phyloP scores from a whole-genome alignment of 2,329 filamentous ascomycete genomes.

The Fusarium coicis region DNA sequence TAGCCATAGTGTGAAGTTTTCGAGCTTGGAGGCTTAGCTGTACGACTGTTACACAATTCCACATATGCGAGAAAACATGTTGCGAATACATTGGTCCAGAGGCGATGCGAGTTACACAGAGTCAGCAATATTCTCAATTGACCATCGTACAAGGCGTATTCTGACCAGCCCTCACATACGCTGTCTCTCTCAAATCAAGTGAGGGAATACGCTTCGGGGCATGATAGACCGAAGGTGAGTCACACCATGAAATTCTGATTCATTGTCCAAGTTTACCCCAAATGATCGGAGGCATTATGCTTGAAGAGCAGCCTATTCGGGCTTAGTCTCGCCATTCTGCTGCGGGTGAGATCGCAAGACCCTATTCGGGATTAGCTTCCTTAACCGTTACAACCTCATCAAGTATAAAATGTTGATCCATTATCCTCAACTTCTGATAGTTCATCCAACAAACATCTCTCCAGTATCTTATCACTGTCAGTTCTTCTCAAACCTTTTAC shows the following conservation, averaged over 20 bases:
- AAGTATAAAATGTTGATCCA: neutral
- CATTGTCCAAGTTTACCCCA: neutral
- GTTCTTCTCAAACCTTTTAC: accelerated
- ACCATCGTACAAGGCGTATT: accelerated
- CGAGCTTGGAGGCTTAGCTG: neutral
- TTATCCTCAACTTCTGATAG: accelerated
- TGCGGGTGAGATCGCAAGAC: accelerated
- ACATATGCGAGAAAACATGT: neutral
- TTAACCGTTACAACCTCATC: neutral
- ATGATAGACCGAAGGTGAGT: neutral
- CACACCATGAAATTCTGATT: neutral
- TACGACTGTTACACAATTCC: neutral
- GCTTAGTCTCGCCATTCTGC: neutral
- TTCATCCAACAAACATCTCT: neutral
- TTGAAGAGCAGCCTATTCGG: neutral
- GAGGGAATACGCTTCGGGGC: accelerated
- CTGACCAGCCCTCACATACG: accelerated
- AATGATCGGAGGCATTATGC: neutral
- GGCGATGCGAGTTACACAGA: accelerated
- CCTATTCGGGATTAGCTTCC: neutral
- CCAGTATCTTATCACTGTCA: accelerated
- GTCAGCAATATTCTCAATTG: neutral
- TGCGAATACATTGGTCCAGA: neutral
- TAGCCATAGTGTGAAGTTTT: accelerated
- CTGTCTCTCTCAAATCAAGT: accelerated